A percentile compares a stretch with the other conserved stretches of the same genome.
Conservation (phyloP, 345 rosid genomes). For the Aquilaria malaccensis region DNA sequence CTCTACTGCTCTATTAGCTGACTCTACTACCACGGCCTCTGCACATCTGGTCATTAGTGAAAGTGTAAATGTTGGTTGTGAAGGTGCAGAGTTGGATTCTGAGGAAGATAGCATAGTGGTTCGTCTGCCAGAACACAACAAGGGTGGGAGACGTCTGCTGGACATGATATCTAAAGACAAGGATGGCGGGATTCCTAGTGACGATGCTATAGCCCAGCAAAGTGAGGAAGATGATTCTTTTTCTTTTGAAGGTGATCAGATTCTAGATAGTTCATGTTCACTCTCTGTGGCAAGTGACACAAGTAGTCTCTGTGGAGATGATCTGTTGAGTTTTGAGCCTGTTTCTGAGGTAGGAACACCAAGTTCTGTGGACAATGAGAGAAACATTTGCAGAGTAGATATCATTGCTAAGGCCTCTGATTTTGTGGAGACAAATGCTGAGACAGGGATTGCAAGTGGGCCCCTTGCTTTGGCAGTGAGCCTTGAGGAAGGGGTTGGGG, state of each 20-base stretch:
- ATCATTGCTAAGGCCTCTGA: conserved; percentile 29
- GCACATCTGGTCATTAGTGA: conserved; percentile 12
- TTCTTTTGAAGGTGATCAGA: conserved; percentile 51
- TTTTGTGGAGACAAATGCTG: conserved; percentile 28
- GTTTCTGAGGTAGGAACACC: conserved; percentile 33
- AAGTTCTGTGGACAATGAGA: conserved; percentile 28
- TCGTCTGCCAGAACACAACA: conserved; percentile 20
- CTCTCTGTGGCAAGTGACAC: conserved; percentile 60
- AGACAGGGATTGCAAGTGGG: conserved; percentile 22
- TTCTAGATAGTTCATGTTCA: conserved; percentile 52
- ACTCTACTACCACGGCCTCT: conserved; percentile 32
- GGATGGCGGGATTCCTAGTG: conserved; percentile 27
- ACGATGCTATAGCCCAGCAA: conserved; percentile 28
- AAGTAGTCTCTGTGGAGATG: conserved; percentile 75
- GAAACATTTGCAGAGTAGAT: conserved; percentile 29
- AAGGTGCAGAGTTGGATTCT: conserved; percentile 26
- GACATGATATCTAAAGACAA: conserved; percentile 35
- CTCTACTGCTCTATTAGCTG: conserved; percentile 28
- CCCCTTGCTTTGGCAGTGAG: conserved; percentile 28
- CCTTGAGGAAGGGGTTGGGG: conserved; percentile 36
- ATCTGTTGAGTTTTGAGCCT: conserved; percentile 39
- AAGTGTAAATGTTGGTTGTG: conserved; percentile 27
- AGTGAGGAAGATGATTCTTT: conserved; percentile 55
- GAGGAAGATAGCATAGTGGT: conserved; percentile 22
- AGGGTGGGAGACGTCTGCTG: conserved; percentile 21